These are phyloP conservation scores for Tuber magnatum DNA, from an alignment of 495 filamentous ascomycete genomes.

Conservation along the genomic window DNA sequence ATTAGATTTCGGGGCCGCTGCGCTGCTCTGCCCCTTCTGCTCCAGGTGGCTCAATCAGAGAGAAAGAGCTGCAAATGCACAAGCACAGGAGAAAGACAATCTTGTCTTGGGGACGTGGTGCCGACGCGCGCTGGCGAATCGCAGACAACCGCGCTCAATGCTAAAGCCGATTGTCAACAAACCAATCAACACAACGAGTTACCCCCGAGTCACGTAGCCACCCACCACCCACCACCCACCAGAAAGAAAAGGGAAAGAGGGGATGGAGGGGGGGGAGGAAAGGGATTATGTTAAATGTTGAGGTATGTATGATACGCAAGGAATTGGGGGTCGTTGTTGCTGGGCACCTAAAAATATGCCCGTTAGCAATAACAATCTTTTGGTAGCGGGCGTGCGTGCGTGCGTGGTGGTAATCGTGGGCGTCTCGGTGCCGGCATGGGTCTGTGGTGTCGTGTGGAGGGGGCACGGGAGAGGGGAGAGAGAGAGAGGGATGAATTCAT, in stretches of 20 bases:
- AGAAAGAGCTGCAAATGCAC: slow-evolving; percentile 3
- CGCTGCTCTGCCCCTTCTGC: slow-evolving; percentile 18
- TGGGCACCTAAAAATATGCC: not conserved
- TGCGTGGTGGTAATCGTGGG: not conserved
- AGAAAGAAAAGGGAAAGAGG: slow-evolving; percentile 1
- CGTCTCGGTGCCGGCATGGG: not conserved
- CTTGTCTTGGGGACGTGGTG: not conserved
- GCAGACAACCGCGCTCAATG: slow-evolving; percentile 20
- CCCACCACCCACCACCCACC: not conserved
- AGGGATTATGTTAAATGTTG: not conserved
- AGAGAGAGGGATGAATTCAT: not conserved
- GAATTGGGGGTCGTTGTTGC: not conserved
- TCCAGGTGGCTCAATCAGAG: slow-evolving; percentile 23
- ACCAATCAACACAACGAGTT: slow-evolving; percentile 12
- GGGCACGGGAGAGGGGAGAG: not conserved
- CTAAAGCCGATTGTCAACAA: slow-evolving; percentile 25
- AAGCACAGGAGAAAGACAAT: not conserved
- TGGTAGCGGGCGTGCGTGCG: not conserved
- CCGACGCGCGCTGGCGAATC: slow-evolving; percentile 1
- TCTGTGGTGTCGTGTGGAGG: not conserved
- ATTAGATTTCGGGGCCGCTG: slow-evolving; percentile 4
- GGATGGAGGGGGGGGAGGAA: not conserved
- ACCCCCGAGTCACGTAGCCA: not conserved
- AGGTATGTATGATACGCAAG: not conserved
- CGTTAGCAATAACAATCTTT: not conserved